Percentiles rank a stretch among this genome's conserved stretches.
These are phyloP conservation scores for Solanum lignicaule DNA, from an alignment of 257 asterid species.

Conservation along the genomic window DNA sequence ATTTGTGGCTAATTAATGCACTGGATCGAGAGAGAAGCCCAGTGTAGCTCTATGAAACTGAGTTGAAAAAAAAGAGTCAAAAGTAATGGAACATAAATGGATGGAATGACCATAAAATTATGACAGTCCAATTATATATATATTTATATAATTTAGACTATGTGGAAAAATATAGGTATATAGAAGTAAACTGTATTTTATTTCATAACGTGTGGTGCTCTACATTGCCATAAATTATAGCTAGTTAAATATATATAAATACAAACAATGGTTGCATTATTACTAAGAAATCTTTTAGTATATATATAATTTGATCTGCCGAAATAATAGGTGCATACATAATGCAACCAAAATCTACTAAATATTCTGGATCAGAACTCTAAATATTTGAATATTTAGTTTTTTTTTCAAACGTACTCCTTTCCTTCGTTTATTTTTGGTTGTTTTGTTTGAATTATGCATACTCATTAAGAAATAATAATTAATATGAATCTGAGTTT, in stretches of 20 bases:
- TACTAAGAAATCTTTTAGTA: not conserved
- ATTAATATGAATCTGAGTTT: not conserved
- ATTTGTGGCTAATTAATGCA: not conserved
- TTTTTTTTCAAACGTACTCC: not conserved
- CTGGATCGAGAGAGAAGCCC: not conserved
- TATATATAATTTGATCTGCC: not conserved
- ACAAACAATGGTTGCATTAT: not conserved
- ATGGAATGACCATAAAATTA: not conserved
- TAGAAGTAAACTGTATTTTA: not conserved
- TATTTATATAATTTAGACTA: not conserved
- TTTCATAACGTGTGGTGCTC: not conserved
- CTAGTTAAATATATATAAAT: no score
- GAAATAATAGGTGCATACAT: not conserved
- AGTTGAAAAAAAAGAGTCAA: no score
- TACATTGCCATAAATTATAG: not conserved
- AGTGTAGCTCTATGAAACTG: not conserved
- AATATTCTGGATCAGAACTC: no score
- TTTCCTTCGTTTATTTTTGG: accelerated
- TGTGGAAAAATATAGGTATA: not conserved
- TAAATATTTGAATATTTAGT: no score
- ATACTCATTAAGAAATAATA: not conserved
- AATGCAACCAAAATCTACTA: not conserved
- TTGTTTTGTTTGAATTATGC: not conserved
- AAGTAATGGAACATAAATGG: not conserved
- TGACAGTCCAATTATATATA: not conserved